Base-by-base conservation (phyloP, 2,329 filamentous ascomycete genomes). In the Grosmannia penicillata region DNA sequence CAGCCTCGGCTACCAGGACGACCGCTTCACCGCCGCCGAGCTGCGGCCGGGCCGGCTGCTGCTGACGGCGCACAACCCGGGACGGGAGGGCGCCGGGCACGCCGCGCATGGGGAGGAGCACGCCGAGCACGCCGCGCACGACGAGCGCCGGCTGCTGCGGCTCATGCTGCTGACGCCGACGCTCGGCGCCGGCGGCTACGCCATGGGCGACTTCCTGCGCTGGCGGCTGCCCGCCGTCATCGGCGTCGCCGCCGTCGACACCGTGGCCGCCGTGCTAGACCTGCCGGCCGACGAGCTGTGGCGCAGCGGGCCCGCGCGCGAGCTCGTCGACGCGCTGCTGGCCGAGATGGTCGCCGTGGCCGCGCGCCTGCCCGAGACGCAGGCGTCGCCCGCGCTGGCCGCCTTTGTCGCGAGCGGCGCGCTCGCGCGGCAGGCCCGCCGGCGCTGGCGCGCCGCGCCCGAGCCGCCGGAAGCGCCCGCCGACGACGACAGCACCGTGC, bases 191-290 rank as follows among this genome's bases (percentile, higher is more conserved):
- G 62, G 70, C 7, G 66, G 67, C 7, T 64, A 78, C 43, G 63
- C 67, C 0, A 68, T 73, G 8, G 61, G 69, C 6, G 67, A 72
- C 26, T 75, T 91, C 45, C 60, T 91, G 8, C 69, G 73, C 43
- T 65, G 72, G 48, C 91, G 94, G 56, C 69, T 96, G 4, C 81
- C 89, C 33, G 79, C 78, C 33, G 65, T 95, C 27, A 75, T 83
- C 3, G 73, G 87, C 48, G 78, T 79, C 44, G 72, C 77, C 34
- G 68, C 91, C 22, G 73, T 93, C 39, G 87, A 94, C 46, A 78
- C 89, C 0, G 63, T 95, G 6, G 87, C 84, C 4, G 78, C 82
- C 2, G 62, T 93, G 8, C 68, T 93, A 37, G 82, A 93, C 49
- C 74, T 78, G 48, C 68, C 72, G 22, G 93, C 93, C 53, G 74